phyloP scores from a whole-genome alignment of 495 filamentous ascomycete species.

The Terfezia claveryi region DNA sequence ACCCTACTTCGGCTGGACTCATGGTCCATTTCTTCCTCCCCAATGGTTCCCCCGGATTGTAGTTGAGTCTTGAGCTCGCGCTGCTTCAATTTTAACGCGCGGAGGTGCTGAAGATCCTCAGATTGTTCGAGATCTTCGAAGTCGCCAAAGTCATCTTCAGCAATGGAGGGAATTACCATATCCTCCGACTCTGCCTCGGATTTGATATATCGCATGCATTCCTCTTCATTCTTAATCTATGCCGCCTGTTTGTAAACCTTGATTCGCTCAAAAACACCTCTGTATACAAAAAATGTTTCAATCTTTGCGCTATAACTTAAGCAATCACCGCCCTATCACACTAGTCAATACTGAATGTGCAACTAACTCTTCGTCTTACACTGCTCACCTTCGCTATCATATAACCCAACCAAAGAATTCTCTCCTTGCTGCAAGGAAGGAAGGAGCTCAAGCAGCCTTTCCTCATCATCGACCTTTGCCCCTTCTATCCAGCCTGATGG shows the following conservation, averaged over 20 bases:
- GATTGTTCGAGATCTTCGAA: neutral
- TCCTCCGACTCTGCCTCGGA: neutral
- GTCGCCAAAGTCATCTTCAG: neutral
- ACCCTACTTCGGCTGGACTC: neutral
- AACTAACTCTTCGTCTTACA: neutral
- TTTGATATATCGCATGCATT: neutral
- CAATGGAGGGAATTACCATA: neutral
- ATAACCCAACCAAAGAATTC: conserved; percentile 52
- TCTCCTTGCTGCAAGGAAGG: conserved; percentile 42
- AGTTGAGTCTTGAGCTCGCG: neutral
- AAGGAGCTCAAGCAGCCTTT: conserved; percentile 45
- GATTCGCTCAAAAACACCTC: conserved; percentile 5
- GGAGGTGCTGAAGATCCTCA: neutral
- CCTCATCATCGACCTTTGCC: conserved; percentile 52
- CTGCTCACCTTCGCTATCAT: conserved; percentile 27
- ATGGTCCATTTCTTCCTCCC: neutral
- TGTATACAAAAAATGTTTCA: conserved; percentile 7
- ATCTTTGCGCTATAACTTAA: conserved; percentile 3
- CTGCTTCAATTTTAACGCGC: neutral
- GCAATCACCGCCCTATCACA: conserved; percentile 6
- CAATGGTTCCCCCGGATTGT: neutral
- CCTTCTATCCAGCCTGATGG: conserved; percentile 46
- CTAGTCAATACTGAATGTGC: neutral
- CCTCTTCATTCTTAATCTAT: neutral
- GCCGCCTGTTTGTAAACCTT: conserved; percentile 1